Base-by-base conservation (phyloP, 2,329 filamentous ascomycete genomes). In the Colletotrichum sp. region DNA sequence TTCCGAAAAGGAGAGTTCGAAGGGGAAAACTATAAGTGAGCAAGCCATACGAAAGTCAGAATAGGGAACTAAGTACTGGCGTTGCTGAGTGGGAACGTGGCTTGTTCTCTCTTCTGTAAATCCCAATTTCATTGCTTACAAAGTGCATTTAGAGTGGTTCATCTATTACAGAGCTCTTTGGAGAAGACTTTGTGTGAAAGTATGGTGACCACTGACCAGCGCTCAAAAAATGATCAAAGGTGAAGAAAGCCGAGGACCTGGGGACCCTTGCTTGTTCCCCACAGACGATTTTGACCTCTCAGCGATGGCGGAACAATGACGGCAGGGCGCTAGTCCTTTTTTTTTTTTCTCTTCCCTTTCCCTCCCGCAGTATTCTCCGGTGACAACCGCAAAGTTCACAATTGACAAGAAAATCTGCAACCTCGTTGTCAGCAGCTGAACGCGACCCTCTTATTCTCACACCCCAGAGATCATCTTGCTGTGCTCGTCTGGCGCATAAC, bases 251-350 rank as follows among this genome's bases (percentile, higher is more conserved):
- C 70, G 63, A 60, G 34, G 70, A 72, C 70, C 49, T 13, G n/a
- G 24, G 63, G 59, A 68, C 21, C 71, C 65, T 36, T 71, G 55
- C 26, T 15, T 39, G 21, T 36, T 67, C 73, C 16, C 74, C 74
- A 76, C 74, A 64, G 36, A 18, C 59, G 8, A 21, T 55, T 32
- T 69, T 36, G 34, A 65, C 74, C 73, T 76, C 70, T 76, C 70
- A 74, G 70, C 32, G 59, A 74, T 21, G 24, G 26, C 70, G 70
- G 71, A 76, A 69, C 64, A 64, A 60, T 69, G 64, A 72, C 44
- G 32, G 57, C 32, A 52, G 52, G 30, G 49, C 55, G 9, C 49
- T 59, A 72, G 18, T 16, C 63, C 67, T 28, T 68, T 65, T 69
- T 76, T 69, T 28, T 28, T 28, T 65, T 44, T 32, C 8, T n/a